Evolutionary conservation across 345 rosid species (phyloP).

Genomic region (Mallotus nudiflorus): DNA sequence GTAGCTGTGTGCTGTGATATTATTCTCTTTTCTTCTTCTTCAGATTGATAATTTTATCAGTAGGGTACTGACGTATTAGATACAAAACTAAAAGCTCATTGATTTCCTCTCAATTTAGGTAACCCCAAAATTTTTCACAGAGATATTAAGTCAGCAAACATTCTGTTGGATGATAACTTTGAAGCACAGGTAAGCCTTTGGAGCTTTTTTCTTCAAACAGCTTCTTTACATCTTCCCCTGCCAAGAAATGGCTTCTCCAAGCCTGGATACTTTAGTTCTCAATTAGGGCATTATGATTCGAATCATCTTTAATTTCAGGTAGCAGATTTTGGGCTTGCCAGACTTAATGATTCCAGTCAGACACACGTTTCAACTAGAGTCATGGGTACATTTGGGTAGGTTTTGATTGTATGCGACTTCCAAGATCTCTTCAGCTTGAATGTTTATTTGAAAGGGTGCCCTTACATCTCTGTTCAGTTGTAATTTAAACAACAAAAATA

Average conservation of each 20-base stretch:
- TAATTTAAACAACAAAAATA: neutral
- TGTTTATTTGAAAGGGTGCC: no score
- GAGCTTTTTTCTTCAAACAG: neutral
- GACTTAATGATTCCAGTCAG: conserved; percentile 68
- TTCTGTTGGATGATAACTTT: conserved; percentile 68
- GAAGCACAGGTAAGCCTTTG: conserved; percentile 70
- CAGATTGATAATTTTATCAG: neutral
- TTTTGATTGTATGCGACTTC: conserved; percentile 18
- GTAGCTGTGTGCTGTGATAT: neutral
- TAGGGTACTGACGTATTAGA: no score
- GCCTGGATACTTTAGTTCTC: neutral
- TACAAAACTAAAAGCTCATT: no score
- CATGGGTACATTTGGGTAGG: conserved; percentile 99
- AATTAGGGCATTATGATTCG: neutral
- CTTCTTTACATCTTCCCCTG: neutral
- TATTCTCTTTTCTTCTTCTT: neutral
- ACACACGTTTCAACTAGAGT: conserved; percentile 99
- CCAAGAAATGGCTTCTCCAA: neutral
- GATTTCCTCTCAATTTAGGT: conserved; percentile 41
- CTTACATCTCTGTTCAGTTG: no score
- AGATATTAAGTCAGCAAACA: conserved; percentile 93
- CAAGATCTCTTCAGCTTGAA: conserved; percentile 8
- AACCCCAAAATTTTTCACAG: conserved; percentile 93
- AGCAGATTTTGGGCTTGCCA: conserved; percentile 98
- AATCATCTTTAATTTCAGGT: conserved; percentile 47